Evolutionary conservation across 768 basidiomycete genomes (phyloP), one percentile per base, ranked within the genome.

Genomic region (Lentinula boryana): DNA sequence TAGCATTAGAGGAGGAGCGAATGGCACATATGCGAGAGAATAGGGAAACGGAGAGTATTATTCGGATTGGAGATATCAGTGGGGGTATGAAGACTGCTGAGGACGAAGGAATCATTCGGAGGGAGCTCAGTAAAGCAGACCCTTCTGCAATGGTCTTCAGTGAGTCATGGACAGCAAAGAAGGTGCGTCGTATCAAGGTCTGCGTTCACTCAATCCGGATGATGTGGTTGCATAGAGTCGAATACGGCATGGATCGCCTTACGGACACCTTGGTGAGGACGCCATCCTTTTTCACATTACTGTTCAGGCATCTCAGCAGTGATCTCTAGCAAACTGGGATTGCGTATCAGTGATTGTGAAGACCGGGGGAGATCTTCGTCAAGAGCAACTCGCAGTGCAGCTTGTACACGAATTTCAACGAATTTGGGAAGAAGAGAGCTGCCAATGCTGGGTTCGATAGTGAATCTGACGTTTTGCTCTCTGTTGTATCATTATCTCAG

Each of bases 281-380:
- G 36, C 21, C 27, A 51, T 33, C n/a, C 38, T 63, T 21, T 60
- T 56, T 52, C 8, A 0, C 2, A 50, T 52, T 62, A 43, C 31
- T 49, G 31, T 61, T 27, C 38, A 54, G 35, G n/a, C 55, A 40
- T 31, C 40, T 53, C 35, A 52, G 46, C 16, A 62, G 10, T 16
- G 15, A 56, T 53, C 2, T 48, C 33, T 67, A 89, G 88, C 84
- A 23, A 87, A 80, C 64, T 91, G 88, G 88, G 88, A 96, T 70
- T 95, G 95, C 66, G 83, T 97, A 48, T 96, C 95, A 7, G 94
- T 98, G 43, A 99, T 99, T 62, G 95, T 99, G 70, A 99, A 99
- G 76, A 98, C 95, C 5, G 96, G 96, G 2, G 95, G 89, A 36
- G 97, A 99, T 72, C 72, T 99, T 58, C 85, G 97, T 48, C 97